Evolutionary conservation across 768 basidiomycete species (phyloP).

Genomic region (Termitomyces bulborhizus): DNA sequence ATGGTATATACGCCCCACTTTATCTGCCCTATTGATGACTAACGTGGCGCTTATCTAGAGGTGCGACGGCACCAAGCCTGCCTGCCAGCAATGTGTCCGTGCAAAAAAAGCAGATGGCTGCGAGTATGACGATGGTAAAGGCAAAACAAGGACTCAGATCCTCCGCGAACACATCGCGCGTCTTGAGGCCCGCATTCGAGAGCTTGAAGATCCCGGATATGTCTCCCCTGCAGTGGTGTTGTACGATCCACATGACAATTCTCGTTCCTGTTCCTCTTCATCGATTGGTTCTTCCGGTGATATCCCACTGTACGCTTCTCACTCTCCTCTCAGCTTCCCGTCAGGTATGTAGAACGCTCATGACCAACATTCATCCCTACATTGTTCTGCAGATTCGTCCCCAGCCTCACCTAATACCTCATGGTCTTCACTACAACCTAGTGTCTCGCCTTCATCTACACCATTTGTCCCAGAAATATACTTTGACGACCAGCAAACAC

Average conservation of each 20-base stretch:
- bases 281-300: slow-evolving; percentile 50
- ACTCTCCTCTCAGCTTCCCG: slow-evolving; percentile 45
- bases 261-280: slow-evolving; percentile 49
- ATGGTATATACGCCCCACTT: slow-evolving; percentile 36
- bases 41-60: slow-evolving; percentile 35
- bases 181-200: slow-evolving; percentile 64
- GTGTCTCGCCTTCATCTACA: slow-evolving; percentile 47
- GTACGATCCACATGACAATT: slow-evolving; percentile 59
- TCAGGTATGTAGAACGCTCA: slow-evolving; percentile 33
- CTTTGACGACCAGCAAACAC: slow-evolving; percentile 45
- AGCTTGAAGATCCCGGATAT: slow-evolving; percentile 73
- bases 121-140: slow-evolving; percentile 82
- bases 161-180: slow-evolving; percentile 72
- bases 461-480: slow-evolving; percentile 41
- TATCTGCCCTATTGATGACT: not conserved
- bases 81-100: slow-evolving; percentile 72
- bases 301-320: slow-evolving; percentile 44
- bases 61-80: slow-evolving; percentile 72
- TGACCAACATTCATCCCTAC: not conserved
- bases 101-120: slow-evolving; percentile 73
- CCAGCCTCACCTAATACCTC: slow-evolving; percentile 45
- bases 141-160: slow-evolving; percentile 75
- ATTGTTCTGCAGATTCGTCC: slow-evolving; percentile 26
- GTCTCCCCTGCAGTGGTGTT: slow-evolving; percentile 61
- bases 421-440: slow-evolving; percentile 40